phyloP scores from a whole-genome alignment of 371 early-diverging fungal species.

The Globomyces sp. region DNA sequence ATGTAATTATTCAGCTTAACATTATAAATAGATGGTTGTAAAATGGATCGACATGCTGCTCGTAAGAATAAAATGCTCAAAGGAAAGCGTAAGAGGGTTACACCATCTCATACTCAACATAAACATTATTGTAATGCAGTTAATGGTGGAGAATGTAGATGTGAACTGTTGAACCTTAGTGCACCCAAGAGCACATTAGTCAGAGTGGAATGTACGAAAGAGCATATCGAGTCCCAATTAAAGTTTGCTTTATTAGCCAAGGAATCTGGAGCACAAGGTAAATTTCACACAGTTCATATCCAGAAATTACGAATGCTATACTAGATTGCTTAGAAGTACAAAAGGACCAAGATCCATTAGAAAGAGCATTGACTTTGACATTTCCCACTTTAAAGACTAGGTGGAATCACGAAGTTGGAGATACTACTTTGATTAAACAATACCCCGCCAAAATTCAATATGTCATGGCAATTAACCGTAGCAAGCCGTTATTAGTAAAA shows the following conservation, averaged over 20 bases:
- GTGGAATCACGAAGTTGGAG: constrained; percentile 5
- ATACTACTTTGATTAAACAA: neutral
- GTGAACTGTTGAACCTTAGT: neutral
- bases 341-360: constrained; percentile 1
- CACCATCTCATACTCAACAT: neutral
- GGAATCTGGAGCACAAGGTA: neutral
- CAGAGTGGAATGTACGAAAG: constrained; percentile 10
- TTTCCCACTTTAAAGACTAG: neutral
- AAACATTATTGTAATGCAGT: neutral
- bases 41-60: too few relatives aligned
- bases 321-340: constrained; percentile 3
- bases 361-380: constrained; percentile 1
- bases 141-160: neutral
- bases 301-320: neutral
- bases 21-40: too few relatives aligned
- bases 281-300: too few relatives aligned
- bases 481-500: neutral
- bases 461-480: neutral
- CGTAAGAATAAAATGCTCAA: neutral
- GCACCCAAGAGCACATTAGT: neutral
- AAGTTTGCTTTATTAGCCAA: neutral
- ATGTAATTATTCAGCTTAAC: too few relatives aligned
- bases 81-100: neutral
- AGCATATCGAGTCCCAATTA: neutral
- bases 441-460: neutral